These are phyloP conservation scores for Trypanosoma theileri DNA, from an alignment of 208 protist genomes.

Conservation along the genomic window DNA sequence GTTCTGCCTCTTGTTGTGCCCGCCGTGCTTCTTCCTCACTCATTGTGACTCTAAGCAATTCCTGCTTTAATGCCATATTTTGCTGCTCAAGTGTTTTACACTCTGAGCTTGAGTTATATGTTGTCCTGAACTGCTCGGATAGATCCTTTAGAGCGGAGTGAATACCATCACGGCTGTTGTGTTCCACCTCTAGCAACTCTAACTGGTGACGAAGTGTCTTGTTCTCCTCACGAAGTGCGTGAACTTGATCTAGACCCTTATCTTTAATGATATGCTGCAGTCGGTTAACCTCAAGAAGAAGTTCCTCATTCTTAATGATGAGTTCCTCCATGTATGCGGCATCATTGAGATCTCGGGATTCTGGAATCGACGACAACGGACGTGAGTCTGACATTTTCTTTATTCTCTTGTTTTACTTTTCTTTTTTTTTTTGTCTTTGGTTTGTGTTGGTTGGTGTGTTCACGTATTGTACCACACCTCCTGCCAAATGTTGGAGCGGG, in stretches of 20 bases:
- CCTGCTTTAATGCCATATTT: slow-evolving; percentile 11
- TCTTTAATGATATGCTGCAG: slow-evolving; percentile 38
- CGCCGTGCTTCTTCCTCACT: slow-evolving; percentile 1
- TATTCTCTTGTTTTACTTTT: no score
- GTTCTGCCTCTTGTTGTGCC: neutral
- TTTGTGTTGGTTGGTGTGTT: no score
- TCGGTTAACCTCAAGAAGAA: slow-evolving; percentile 48
- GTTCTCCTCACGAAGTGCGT: slow-evolving; percentile 28
- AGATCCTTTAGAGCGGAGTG: slow-evolving; percentile 45
- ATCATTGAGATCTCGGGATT: slow-evolving; percentile 20
- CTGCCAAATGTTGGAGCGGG: no score
- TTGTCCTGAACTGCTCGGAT: slow-evolving; percentile 23
- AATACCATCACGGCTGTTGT: slow-evolving; percentile 51
- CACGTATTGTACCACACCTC: no score
- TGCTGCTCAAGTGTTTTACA: slow-evolving; percentile 25
- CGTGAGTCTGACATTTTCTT: neutral
- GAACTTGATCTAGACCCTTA: slow-evolving; percentile 31
- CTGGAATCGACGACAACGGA: no score
- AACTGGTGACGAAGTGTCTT: slow-evolving; percentile 37
- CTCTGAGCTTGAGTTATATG: slow-evolving; percentile 33
- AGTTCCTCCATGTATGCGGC: slow-evolving; percentile 33
- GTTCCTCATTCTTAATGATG: slow-evolving; percentile 61
- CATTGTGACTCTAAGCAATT: neutral
- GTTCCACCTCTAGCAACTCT: slow-evolving; percentile 30
- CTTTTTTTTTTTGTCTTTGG: no score